Evolutionary conservation across 2,329 filamentous ascomycete species (phyloP), one percentile per base, ranked within the genome.

Genomic region (Phaeosphaeria sp.): DNA sequence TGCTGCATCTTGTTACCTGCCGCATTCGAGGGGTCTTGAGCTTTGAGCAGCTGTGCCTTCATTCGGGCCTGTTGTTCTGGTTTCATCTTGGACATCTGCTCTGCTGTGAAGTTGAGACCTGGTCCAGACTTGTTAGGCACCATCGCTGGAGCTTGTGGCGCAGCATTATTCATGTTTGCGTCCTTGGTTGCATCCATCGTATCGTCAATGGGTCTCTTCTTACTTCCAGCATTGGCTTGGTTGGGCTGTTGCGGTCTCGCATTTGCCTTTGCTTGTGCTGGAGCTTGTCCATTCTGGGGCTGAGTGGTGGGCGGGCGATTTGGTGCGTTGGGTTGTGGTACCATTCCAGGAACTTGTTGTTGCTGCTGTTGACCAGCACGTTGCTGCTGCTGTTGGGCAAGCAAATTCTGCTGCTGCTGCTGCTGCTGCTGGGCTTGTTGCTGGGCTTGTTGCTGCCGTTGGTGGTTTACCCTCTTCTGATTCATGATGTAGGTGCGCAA

Each of bases 171-270:
- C 20, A 60, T 44, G 46, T 64, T 39, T 43, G 58, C 53, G 56
- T 79, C 55, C 58, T 71, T 47, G 50, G 69, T 77, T 11, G 69
- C 71, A 52, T 82, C 80, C 21, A 73, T 60, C 15, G 76, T 68
- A 62, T 82, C 80, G 21, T 81, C 80, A 52, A 74, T 79, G 10
- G 75, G 71, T 36, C 77, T 70, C 64, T 78, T 79, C 60, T 75
- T 69, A 53, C 66, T 59, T 18, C 63, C 23, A 39, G 62, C 64
- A 48, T 62, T 69, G 18, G 64, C 56, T 22, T 55, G 41, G 41
- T 54, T 39, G 64, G 57, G 66, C 46, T 62, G 65, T 17, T 62
- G 65, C 15, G 63, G 56, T 39, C 60, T 71, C 22, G 53, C 53
- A n/a, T 47, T 54, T 41, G 61, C 57, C 55, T 71, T 74, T 6